Evolutionary conservation across 2,329 filamentous ascomycete species (phyloP).

Genomic region (Clathrospora elynae): DNA sequence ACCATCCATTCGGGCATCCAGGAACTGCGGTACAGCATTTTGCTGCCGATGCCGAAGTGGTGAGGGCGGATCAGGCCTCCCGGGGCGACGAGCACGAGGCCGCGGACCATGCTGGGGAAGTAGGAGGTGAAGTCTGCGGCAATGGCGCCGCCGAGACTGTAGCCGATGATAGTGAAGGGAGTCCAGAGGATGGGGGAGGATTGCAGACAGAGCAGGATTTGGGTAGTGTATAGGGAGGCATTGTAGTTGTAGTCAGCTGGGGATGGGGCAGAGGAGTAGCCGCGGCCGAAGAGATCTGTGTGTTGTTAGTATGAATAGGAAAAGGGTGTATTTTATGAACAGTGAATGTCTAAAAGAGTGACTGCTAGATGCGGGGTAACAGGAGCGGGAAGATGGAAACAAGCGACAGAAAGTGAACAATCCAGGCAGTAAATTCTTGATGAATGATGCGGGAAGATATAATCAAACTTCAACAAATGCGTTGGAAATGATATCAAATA

Average conservation of each 20-base stretch:
- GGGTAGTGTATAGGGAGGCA: constrained; percentile 71
- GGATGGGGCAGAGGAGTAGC: constrained; percentile 74
- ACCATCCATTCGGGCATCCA: constrained; percentile 65
- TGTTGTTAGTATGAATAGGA: constrained; percentile 10
- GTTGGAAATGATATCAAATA: background rate
- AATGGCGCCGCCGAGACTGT: constrained; percentile 79
- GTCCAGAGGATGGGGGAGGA: constrained; percentile 64
- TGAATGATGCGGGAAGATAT: too few species aligned
- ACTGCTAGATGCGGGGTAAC: background rate
- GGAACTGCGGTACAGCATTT: constrained; percentile 65
- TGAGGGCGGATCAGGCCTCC: constrained; percentile 72
- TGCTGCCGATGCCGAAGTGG: constrained; percentile 65
- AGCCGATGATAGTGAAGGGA: constrained; percentile 74
- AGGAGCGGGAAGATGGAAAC: background rate
- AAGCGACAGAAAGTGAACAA: background rate
- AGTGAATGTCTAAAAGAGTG: too few species aligned
- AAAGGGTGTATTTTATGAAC: too few species aligned
- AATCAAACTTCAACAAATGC: too few species aligned
- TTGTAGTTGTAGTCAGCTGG: constrained; percentile 68
- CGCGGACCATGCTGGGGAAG: constrained; percentile 70
- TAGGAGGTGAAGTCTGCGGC: constrained; percentile 70
- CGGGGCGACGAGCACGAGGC: constrained; percentile 77
- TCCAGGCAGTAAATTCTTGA: too few species aligned
- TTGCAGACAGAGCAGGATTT: constrained; percentile 71
- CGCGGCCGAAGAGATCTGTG: constrained; percentile 73